Evolutionary conservation across 1,284 basidiomycete genomes (phyloP), one percentile per base, ranked within the genome.

Genomic region (Cronartium quercuum): DNA sequence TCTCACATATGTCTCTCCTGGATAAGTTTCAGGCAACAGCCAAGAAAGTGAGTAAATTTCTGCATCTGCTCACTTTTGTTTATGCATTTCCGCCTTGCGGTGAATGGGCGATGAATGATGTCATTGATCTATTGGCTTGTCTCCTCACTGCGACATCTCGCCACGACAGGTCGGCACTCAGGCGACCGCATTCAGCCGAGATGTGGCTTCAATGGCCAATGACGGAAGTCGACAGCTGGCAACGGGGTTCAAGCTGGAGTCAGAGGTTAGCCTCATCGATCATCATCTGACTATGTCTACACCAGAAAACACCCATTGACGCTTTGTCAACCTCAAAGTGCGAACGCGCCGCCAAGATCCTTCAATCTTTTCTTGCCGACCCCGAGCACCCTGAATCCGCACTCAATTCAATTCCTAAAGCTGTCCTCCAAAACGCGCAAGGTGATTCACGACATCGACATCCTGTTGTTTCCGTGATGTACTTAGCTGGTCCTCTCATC

Each of bases 321-420:
- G 24, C 41, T 13, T 69, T 7, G 57, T 29, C 40, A 29, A 18
- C 42, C n/a, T n/a, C 21, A 24, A 35, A 70, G 65, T 42, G 57
- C 12, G 58, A 69, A 38, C 75, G 13, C 44, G 35, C 24, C 76
- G 69, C 69, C 60, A 13, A 65, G 64, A 47, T 58, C 61, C 58
- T 74, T 24, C 51, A 68, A 18, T 69, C 76, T n/a, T 21, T 62
- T 75, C 29, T 80, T 93, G 95, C 95, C 76, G 90, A 97, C 82
- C 94, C 95, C 13, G 86, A 87, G 41, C 85, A 90, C 78, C 94
- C 94, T 12, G 87, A 91, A 79, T 92, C 92, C 51, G 95, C 95
- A 0, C 88, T 98, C 76, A 97, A 98, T 83, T 84, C 94, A 5
- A 91, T 98, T 78, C 96, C 96, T 9, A 97, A 97, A 82, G 91